Percentiles rank a stretch among this genome's conserved stretches.
These are phyloP conservation scores for Yamagishiella unicocca DNA, from an alignment of 139 green algal species.

Conservation along the genomic window DNA sequence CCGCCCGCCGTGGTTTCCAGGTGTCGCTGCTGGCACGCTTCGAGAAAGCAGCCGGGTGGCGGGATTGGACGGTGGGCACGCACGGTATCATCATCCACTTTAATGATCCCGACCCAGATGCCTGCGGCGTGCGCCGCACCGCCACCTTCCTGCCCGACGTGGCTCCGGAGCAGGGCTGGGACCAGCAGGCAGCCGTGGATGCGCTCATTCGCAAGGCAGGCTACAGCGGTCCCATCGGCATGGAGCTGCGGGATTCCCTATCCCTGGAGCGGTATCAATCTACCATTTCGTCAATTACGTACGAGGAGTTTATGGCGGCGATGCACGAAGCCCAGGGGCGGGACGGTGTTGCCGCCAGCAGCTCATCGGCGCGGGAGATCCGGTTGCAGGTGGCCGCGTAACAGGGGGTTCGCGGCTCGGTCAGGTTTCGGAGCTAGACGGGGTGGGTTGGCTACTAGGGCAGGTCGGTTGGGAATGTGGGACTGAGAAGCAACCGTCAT, in stretches of 20 bases:
- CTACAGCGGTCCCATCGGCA: conserved; percentile 9
- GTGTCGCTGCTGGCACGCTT: conserved; percentile 85
- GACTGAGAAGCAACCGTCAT: no score
- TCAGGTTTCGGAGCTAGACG: no score
- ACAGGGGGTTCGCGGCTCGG: no score
- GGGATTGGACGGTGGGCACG: conserved; percentile 80
- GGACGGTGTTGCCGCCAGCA: not conserved
- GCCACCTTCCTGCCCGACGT: conserved; percentile 91
- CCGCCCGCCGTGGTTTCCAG: not conserved
- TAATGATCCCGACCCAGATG: conserved; percentile 60
- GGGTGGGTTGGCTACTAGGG: no score
- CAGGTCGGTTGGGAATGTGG: no score
- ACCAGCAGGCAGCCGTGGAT: conserved; percentile 35
- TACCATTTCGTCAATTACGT: conserved; percentile 31
- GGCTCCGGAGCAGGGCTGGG: conserved; percentile 68
- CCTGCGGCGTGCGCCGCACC: conserved; percentile 55
- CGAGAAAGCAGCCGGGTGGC: conserved; percentile 68
- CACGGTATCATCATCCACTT: conserved; percentile 78
- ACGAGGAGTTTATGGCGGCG: conserved; percentile 32
- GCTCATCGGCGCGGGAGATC: no score
- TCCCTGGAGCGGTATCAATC: conserved; percentile 48
- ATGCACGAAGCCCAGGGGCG: not conserved
- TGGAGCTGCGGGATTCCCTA: conserved; percentile 8
- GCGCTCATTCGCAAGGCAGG: conserved; percentile 50
- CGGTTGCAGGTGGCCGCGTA: conserved; percentile 23